Percentiles rank a stretch among this genome's conserved stretches.
Evolutionary conservation across 2,329 filamentous ascomycete genomes (phyloP).

Genomic region (Parastagonospora avenae): DNA sequence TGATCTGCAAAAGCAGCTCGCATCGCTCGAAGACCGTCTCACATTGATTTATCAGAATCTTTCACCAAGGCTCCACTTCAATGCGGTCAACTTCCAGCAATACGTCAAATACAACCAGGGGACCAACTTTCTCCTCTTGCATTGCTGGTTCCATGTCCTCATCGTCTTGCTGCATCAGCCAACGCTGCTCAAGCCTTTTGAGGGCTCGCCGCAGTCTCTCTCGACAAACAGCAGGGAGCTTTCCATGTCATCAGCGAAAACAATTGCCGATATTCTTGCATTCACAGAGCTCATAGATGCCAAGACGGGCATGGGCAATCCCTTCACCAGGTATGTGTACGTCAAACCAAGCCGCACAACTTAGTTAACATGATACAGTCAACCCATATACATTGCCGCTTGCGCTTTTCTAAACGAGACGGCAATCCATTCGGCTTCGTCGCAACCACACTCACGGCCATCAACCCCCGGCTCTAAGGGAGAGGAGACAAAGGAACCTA

Average conservation of each 20-base stretch:
- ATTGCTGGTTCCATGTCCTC: constrained; percentile 87
- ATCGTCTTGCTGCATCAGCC: constrained; percentile 87
- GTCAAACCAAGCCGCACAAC: too few species aligned
- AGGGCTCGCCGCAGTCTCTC: constrained; percentile 70
- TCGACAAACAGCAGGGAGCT: constrained; percentile 79
- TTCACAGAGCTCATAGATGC: constrained; percentile 86
- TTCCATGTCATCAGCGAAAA: constrained; percentile 89
- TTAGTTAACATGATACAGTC: constrained; percentile 53
- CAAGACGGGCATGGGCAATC: constrained; percentile 84
- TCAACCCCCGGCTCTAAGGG: constrained; percentile 22
- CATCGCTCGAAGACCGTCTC: constrained; percentile 79
- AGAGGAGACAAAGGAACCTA: constrained; percentile 6
- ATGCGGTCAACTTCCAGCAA: constrained; percentile 82
- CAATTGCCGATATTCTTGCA: constrained; percentile 84
- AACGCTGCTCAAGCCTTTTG: constrained; percentile 78
- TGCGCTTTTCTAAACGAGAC: constrained; percentile 89
- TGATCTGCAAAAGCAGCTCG: constrained; percentile 73
- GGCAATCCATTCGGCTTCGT: constrained; percentile 68
- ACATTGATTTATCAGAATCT: constrained; percentile 76
- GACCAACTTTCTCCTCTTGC: constrained; percentile 83
- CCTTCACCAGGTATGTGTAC: constrained; percentile 66
- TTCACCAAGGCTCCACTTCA: constrained; percentile 78
- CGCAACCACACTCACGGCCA: constrained; percentile 66
- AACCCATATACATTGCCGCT: constrained; percentile 89
- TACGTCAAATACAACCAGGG: constrained; percentile 82